Conservation (phyloP, 805 yeast genomes). For the Grigorovia jiainica region DNA sequence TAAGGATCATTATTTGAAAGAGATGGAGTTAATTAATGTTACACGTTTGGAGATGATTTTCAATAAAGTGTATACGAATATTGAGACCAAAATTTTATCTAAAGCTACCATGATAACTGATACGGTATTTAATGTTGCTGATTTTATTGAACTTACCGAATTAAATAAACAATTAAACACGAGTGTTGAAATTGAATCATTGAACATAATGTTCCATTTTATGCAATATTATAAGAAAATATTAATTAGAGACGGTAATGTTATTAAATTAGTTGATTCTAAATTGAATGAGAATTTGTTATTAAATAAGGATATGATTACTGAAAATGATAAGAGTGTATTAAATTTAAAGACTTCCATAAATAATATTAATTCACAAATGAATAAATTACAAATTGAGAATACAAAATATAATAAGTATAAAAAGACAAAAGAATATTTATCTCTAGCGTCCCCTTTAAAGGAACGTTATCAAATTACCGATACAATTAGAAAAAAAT, state of each 20-base stretch:
- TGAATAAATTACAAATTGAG: conserved; percentile 16
- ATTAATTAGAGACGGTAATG: conserved; percentile 8
- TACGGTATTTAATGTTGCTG: conserved; percentile 12
- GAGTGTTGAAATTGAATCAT: conserved; percentile 8
- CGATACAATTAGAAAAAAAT: conserved; percentile 29
- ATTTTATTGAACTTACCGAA: conserved; percentile 10
- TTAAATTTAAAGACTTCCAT: conserved; percentile 27
- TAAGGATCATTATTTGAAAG: conserved; percentile 12
- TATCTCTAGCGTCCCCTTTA: conserved; percentile 17
- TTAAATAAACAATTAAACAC: background rate
- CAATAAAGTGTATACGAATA: conserved; percentile 4
- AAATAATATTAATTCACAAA: conserved; percentile 10
- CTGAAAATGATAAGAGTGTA: conserved; percentile 29
- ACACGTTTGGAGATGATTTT: conserved; percentile 9
- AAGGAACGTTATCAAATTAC: conserved; percentile 30
- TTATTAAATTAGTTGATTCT: conserved; percentile 16
- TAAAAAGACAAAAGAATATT: conserved; percentile 15
- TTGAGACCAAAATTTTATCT: conserved; percentile 11
- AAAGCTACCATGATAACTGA: conserved; percentile 17
- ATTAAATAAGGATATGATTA: conserved; percentile 11
- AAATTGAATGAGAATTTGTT: conserved; percentile 12
- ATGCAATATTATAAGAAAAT: conserved; percentile 11
- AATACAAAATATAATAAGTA: conserved; percentile 11
- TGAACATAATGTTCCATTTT: conserved; percentile 14
- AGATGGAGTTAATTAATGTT: conserved; percentile 10